These are phyloP conservation scores for Pseudognaphalium luteoalbum DNA, from an alignment of 129 eudicot species.

Conservation along the genomic window DNA sequence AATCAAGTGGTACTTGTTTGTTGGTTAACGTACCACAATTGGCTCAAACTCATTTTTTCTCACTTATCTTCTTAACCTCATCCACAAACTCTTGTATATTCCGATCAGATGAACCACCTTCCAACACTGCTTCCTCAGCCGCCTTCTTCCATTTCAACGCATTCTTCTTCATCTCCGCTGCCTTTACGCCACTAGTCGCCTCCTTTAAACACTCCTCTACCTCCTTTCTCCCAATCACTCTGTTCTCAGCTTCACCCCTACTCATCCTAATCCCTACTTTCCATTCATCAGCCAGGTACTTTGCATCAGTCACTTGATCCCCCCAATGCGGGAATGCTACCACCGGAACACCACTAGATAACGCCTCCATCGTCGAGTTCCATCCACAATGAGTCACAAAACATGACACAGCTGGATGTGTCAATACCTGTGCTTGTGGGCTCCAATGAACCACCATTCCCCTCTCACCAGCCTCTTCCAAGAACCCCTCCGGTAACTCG, in stretches of 20 bases:
- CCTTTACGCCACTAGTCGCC: conserved; percentile 42
- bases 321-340: conserved; percentile 77
- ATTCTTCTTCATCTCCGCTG: conserved; percentile 38
- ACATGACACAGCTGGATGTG: conserved; percentile 58
- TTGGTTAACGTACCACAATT: too few species aligned
- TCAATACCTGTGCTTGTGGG: conserved; percentile 57
- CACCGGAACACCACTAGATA: conserved; percentile 63
- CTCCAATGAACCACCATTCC: conserved; percentile 60
- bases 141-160: conserved; percentile 25
- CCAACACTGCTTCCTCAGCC: conserved; percentile 59
- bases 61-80: conserved; percentile 24
- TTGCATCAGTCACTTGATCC: conserved; percentile 76
- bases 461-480: conserved; percentile 31
- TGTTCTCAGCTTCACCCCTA: conserved; percentile 55
- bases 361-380: conserved; percentile 68
- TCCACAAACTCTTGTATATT: conserved; percentile 57
- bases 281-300: conserved; percentile 58
- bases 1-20: too few species aligned
- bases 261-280: conserved; percentile 51
- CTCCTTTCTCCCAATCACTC: conserved; percentile 46
- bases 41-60: not conserved
- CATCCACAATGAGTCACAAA: conserved; percentile 75
- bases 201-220: conserved; percentile 43
- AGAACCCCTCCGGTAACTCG: conserved; percentile 44
- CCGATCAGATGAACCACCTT: conserved; percentile 61